Conservation (phyloP, 768 basidiomycete genomes). For the Trametes meyenii region DNA sequence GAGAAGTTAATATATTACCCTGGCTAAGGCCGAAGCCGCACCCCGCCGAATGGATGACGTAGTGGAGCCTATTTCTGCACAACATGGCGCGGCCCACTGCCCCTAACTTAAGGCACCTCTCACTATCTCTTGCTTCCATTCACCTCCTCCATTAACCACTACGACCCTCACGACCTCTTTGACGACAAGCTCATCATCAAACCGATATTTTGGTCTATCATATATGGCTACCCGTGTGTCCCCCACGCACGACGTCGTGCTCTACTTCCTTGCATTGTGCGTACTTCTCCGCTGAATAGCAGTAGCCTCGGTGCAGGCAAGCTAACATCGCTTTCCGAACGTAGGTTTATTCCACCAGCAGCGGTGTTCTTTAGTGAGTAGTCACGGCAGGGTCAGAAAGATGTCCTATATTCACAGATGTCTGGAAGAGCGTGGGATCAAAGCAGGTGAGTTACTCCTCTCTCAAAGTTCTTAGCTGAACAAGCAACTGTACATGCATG, state of each 20-base stretch:
- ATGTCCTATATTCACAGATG: background rate
- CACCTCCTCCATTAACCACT: background rate
- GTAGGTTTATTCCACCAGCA: conserved; percentile 37
- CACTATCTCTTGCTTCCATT: too few relatives aligned
- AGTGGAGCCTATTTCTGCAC: too few relatives aligned
- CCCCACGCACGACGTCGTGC: conserved; percentile 29
- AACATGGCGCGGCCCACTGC: too few relatives aligned
- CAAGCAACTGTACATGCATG: background rate
- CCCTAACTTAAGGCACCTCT: too few relatives aligned
- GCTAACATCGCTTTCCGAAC: background rate
- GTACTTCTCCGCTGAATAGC: background rate
- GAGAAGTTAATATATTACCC: too few relatives aligned
- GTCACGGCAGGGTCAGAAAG: background rate
- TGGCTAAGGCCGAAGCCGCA: too few relatives aligned
- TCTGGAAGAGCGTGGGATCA: conserved; percentile 29
- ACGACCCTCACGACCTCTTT: background rate
- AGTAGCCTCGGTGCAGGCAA: background rate
- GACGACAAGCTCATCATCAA: background rate
- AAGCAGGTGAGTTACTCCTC: conserved; percentile 31
- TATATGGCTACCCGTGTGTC: conserved; percentile 35
- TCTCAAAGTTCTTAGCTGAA: too few relatives aligned
- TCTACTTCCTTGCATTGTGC: conserved; percentile 39
- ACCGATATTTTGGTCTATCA: conserved; percentile 12
- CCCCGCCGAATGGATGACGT: too few relatives aligned
- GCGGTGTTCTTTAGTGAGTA: conserved; percentile 38